Conservation (phyloP, 805 yeast species). For the Schwanniomyces sp. region DNA sequence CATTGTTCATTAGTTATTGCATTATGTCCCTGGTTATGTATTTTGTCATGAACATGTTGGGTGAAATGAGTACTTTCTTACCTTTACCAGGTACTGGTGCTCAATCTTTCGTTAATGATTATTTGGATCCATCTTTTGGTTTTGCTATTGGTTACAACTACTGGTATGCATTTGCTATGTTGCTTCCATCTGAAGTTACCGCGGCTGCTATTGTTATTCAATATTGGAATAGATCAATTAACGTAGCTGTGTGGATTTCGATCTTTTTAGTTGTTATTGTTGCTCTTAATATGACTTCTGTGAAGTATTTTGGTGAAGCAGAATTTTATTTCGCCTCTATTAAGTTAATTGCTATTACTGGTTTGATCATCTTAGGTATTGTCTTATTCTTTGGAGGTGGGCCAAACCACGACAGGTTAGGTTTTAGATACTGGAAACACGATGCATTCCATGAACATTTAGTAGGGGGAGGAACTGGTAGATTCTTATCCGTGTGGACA, state of each 20-base stretch:
- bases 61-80: constrained; percentile 32
- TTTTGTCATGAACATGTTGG: constrained; percentile 32
- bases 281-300: constrained; percentile 27
- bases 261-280: constrained; percentile 27
- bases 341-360: constrained; percentile 30
- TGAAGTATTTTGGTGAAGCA: constrained; percentile 34
- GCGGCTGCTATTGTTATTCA: constrained; percentile 34
- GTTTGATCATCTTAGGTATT: constrained; percentile 32
- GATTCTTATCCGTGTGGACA: constrained; percentile 63
- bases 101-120: constrained; percentile 27
- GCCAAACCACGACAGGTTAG: constrained; percentile 40
- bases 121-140: constrained; percentile 28
- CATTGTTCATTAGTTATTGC: constrained; percentile 45
- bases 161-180: constrained; percentile 32
- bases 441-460: constrained; percentile 44
- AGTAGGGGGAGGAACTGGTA: constrained; percentile 55
- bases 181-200: constrained; percentile 35
- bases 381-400: constrained; percentile 40
- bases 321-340: constrained; percentile 36
- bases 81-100: constrained; percentile 37
- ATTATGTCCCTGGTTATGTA: constrained; percentile 24
- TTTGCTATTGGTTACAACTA: constrained; percentile 35
- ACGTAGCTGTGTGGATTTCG: constrained; percentile 41
- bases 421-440: constrained; percentile 45
- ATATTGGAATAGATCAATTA: constrained; percentile 29